A percentile compares a stretch with the other conserved stretches of the same genome.
These are phyloP conservation scores for Solanum virginianum DNA, from an alignment of 257 asterid genomes.

Conservation along the genomic window DNA sequence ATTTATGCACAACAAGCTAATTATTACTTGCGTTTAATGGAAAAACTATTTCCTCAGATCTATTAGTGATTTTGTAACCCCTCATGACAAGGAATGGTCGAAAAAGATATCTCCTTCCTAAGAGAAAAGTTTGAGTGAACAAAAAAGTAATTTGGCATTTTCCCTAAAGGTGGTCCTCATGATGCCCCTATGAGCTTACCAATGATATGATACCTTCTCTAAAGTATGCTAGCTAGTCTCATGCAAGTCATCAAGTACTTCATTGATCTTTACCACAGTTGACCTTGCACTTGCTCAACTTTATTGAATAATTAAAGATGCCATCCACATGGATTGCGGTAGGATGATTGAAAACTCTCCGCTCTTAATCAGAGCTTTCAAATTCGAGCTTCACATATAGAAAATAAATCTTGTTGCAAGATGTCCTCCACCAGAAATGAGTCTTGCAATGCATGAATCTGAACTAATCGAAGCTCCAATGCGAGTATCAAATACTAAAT, in stretches of 20 bases:
- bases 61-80: background rate
- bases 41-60: background rate
- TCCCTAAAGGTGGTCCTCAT: background rate
- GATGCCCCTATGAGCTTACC: background rate
- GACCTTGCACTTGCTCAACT: background rate
- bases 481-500: accelerated
- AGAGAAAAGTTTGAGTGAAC: background rate
- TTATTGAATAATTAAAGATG: background rate
- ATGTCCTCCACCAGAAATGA: background rate
- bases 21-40: background rate
- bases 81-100: background rate
- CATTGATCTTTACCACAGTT: background rate
- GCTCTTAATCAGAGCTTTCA: no score
- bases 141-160: background rate
- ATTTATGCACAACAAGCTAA: background rate
- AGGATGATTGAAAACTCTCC: background rate
- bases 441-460: background rate
- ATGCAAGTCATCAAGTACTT: background rate
- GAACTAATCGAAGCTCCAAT: accelerated
- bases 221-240: background rate
- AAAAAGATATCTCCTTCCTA: background rate
- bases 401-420: background rate
- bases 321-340: background rate
- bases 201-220: background rate
- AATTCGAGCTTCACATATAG: background rate